Evolutionary conservation across 345 rosid species (phyloP).

Genomic region (Populus pruinosa): DNA sequence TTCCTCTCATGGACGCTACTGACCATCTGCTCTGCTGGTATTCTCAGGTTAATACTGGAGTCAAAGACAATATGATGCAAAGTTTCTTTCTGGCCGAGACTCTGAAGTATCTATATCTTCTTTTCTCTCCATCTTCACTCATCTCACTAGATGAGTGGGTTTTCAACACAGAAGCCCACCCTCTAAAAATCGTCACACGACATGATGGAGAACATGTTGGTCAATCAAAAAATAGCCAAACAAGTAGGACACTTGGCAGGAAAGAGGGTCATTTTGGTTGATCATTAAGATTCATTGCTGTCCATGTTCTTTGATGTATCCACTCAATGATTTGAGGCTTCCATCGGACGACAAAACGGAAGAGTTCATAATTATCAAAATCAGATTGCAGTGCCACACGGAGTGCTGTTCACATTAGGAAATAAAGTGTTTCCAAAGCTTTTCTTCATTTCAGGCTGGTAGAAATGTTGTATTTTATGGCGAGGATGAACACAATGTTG

Average conservation of each 20-base stretch:
- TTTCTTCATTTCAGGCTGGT: not conserved
- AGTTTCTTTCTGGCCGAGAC: constrained; percentile 98
- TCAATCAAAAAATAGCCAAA: constrained; percentile 1
- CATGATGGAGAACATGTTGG: not conserved
- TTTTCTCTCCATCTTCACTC: constrained; percentile 78
- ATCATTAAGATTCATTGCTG: not conserved
- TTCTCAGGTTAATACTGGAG: constrained; percentile 74
- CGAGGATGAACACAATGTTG: not conserved
- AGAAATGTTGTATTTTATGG: not conserved
- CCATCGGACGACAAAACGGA: not conserved
- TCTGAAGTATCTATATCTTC: constrained; percentile 80
- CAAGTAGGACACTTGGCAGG: constrained; percentile 5
- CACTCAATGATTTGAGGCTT: not conserved
- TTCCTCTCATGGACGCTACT: not conserved
- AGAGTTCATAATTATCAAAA: not conserved
- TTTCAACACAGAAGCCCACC: constrained; percentile 97
- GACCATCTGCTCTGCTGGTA: not conserved
- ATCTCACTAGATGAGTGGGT: constrained; percentile 96
- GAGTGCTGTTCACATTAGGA: not conserved
- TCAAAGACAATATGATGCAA: constrained; percentile 93
- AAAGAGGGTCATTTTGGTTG: constrained; percentile 17
- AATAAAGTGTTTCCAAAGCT: not conserved
- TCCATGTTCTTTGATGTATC: not conserved
- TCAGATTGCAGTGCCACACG: not conserved
- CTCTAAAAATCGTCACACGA: constrained; percentile 54